A percentile compares a stretch with the other conserved stretches of the same genome.
Conservation (phyloP, 1,284 basidiomycete genomes). For the Cutaneotrichosporon arboriforme region DNA sequence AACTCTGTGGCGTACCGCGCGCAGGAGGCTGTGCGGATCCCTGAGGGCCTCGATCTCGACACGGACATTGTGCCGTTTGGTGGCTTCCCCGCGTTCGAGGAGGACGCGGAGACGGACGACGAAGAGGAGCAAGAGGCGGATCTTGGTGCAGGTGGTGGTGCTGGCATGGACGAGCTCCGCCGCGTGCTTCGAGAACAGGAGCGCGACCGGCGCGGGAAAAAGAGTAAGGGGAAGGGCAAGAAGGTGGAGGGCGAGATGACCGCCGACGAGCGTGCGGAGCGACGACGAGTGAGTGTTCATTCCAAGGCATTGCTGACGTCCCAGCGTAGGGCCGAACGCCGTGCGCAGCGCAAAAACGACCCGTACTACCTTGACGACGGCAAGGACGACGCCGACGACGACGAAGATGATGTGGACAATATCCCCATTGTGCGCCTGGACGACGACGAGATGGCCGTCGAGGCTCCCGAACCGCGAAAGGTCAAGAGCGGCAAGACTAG, state of each 20-base stretch:
- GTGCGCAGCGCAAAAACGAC: constrained; percentile 69
- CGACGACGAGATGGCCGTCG: constrained; percentile 40
- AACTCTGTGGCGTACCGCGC: constrained; percentile 76
- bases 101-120: constrained; percentile 25
- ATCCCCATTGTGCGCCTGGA: constrained; percentile 81
- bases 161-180: constrained; percentile 47
- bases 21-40: constrained; percentile 72
- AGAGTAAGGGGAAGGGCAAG: constrained; percentile 30
- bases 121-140: constrained; percentile 36
- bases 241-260: constrained; percentile 29
- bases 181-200: constrained; percentile 47
- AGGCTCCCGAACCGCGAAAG: neutral
- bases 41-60: constrained; percentile 79
- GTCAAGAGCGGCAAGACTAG: constrained; percentile 7
- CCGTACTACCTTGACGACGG: constrained; percentile 71
- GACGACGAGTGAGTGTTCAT: constrained; percentile 29
- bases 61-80: constrained; percentile 64
- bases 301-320: neutral
- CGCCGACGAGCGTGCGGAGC: constrained; percentile 41
- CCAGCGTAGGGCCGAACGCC: constrained; percentile 66
- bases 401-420: constrained; percentile 63
- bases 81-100: constrained; percentile 42
- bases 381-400: constrained; percentile 55
- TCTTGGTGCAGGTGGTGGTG: constrained; percentile 39
- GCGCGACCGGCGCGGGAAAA: constrained; percentile 44